These are phyloP conservation scores for Aspergillus homomorphus DNA, from an alignment of 495 filamentous ascomycete genomes.

Conservation along the genomic window DNA sequence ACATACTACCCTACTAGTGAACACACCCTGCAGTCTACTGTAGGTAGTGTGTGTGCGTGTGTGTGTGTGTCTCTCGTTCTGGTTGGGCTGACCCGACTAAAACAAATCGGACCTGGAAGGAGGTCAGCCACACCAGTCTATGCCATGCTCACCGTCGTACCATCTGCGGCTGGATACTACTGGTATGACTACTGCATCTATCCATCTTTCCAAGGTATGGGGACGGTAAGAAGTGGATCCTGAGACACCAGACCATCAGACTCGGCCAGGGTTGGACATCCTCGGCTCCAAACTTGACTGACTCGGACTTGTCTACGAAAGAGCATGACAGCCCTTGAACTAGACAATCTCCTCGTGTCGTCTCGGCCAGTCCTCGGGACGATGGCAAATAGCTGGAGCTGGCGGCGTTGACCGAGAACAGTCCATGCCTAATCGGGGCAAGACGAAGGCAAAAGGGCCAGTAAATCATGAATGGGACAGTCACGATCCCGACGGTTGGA, in stretches of 20 bases:
- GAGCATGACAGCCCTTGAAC: too few relatives aligned
- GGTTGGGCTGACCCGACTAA: neutral
- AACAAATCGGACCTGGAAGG: too few relatives aligned
- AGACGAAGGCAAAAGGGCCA: neutral
- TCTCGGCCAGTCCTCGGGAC: neutral
- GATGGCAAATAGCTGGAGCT: neutral
- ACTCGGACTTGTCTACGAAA: too few relatives aligned
- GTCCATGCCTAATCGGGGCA: neutral
- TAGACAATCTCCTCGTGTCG: neutral
- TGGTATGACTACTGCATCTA: neutral
- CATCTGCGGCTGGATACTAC: neutral
- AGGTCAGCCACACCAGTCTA: neutral
- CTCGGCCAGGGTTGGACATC: too few relatives aligned
- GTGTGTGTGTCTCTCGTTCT: too few relatives aligned
- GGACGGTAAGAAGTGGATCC: neutral
- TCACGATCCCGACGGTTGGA: neutral
- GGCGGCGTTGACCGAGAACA: neutral
- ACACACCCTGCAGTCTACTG: too few relatives aligned
- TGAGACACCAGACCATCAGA: neutral
- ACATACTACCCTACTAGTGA: too few relatives aligned
- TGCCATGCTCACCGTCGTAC: neutral
- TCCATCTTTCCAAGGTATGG: too few relatives aligned
- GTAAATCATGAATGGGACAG: neutral
- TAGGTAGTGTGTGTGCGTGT: too few relatives aligned
- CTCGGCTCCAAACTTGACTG: too few relatives aligned